Evolutionary conservation across 1,284 basidiomycete genomes (phyloP).

Genomic region (Rugosomyces carneus): DNA sequence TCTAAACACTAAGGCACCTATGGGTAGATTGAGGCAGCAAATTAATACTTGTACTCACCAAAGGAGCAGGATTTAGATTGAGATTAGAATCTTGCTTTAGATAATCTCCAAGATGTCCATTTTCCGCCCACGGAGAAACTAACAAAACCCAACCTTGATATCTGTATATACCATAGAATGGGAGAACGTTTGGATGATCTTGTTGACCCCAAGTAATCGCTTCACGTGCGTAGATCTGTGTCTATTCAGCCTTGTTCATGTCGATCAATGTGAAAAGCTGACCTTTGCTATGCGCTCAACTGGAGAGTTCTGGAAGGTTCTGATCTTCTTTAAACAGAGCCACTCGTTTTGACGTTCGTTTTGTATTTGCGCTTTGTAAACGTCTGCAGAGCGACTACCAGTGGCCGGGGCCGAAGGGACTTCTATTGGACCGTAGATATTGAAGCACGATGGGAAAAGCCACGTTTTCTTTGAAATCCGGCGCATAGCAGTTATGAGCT

Average conservation of each 20-base stretch:
- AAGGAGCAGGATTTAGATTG: conserved; percentile 3
- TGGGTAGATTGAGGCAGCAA: no score
- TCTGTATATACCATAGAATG: neutral
- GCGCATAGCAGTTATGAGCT: no score
- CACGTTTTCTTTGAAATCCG: no score
- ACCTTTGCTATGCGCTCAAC: conserved; percentile 8
- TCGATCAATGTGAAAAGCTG: neutral
- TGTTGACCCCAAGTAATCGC: conserved; percentile 9
- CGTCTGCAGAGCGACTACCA: neutral
- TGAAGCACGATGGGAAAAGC: no score
- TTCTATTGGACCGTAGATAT: neutral
- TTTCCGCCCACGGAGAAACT: conserved; percentile 6
- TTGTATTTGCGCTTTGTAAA: neutral
- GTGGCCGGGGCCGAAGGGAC: neutral
- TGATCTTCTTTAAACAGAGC: conserved; percentile 7
- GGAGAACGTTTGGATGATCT: conserved; percentile 2
- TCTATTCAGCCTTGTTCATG: neutral
- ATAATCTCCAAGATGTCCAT: conserved; percentile 4
- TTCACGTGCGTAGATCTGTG: conserved; percentile 4
- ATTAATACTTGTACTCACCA: no score
- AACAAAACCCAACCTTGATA: neutral
- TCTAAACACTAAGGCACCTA: conserved; percentile 5
- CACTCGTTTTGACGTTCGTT: no score
- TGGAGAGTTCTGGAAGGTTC: conserved; percentile 6
- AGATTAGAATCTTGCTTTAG: neutral